These are phyloP conservation scores for Grosmannia serpens DNA, from an alignment of 2,329 filamentous ascomycete genomes.

Conservation along the genomic window DNA sequence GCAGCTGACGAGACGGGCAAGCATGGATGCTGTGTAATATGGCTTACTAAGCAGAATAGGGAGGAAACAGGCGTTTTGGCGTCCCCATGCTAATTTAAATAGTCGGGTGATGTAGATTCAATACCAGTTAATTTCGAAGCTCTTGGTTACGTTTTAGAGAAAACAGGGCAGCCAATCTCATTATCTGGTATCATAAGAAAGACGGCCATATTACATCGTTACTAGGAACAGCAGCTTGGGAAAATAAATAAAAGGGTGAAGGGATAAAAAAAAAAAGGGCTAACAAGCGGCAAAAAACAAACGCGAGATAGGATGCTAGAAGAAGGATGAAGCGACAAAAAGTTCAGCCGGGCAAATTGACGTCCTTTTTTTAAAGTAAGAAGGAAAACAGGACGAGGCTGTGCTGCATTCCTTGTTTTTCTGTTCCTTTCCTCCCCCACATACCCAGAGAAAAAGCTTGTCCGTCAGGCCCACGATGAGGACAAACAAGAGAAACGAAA, in stretches of 20 bases:
- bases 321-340: background rate
- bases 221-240: conserved; percentile 24
- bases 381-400: background rate
- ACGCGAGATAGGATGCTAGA: conserved; percentile 1
- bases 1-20: conserved; percentile 67
- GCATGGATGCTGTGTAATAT: conserved; percentile 62
- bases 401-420: background rate
- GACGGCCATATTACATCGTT: conserved; percentile 36
- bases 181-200: conserved; percentile 38
- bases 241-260: conserved; percentile 7
- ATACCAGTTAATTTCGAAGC: background rate
- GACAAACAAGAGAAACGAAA: background rate
- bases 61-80: background rate
- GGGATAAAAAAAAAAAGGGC: conserved; percentile 11
- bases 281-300: conserved; percentile 1
- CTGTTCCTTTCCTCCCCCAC: background rate
- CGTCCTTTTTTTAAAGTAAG: background rate
- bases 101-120: background rate
- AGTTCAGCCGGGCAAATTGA: background rate
- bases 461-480: background rate
- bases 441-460: background rate
- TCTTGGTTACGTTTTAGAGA: conserved; percentile 1
- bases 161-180: conserved; percentile 23
- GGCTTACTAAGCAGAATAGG: background rate
- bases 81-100: background rate